Evolutionary conservation across 139 green algal genomes (phyloP).

Genomic region (Ulvella scutata): DNA sequence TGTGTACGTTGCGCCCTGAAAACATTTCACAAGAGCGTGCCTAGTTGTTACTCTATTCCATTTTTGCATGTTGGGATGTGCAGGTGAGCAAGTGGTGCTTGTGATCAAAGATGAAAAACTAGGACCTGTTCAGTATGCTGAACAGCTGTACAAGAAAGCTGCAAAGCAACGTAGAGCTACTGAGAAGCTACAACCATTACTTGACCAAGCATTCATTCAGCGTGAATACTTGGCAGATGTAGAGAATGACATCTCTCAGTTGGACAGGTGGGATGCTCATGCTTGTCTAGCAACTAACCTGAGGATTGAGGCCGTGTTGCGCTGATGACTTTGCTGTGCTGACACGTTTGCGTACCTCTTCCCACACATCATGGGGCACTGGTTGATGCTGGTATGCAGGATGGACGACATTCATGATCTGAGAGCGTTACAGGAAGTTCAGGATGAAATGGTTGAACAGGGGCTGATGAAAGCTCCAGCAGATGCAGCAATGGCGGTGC

Average conservation of each 20-base stretch:
- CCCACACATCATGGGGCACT: background rate
- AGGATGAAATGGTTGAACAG: slow-evolving; percentile 54
- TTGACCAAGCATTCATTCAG: background rate
- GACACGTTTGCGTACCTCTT: no score
- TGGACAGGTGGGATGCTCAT: background rate
- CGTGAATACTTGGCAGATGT: background rate
- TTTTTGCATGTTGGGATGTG: background rate
- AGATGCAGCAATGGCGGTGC: slow-evolving; percentile 41
- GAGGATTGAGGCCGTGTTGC: background rate
- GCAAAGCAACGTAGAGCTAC: background rate
- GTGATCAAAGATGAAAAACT: slow-evolving; percentile 15
- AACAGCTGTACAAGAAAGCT: slow-evolving; percentile 42
- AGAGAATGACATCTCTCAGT: background rate
- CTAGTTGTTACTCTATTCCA: no score
- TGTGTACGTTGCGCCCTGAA: no score
- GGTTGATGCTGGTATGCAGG: background rate
- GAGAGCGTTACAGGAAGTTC: slow-evolving; percentile 23
- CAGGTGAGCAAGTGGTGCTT: background rate
- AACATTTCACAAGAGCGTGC: no score
- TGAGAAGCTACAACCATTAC: background rate
- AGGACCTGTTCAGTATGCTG: slow-evolving; percentile 16
- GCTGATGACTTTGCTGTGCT: no score
- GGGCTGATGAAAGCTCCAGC: slow-evolving; percentile 45
- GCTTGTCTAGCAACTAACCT: background rate
- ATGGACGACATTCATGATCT: slow-evolving; percentile 6